Percentiles rank a stretch among this genome's conserved stretches.
These are phyloP conservation scores for Leccinum olivaceopallidum DNA, from an alignment of 768 basidiomycete species.

Conservation along the genomic window DNA sequence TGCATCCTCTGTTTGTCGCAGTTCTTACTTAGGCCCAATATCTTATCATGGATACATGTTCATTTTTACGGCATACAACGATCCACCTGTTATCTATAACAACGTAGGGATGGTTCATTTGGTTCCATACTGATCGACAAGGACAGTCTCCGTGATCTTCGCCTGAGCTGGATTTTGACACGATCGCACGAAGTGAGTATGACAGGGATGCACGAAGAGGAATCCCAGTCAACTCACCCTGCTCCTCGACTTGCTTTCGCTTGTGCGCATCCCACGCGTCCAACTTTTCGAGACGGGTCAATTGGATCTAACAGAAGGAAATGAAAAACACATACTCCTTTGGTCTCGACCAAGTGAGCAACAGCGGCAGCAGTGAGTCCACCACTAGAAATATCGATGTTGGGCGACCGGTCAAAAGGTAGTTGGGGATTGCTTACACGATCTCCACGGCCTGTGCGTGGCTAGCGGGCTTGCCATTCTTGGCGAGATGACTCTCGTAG, in stretches of 20 bases:
- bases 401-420: not conserved
- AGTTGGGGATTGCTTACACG: conserved; percentile 6
- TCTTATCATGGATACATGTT: not conserved
- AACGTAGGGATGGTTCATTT: not conserved
- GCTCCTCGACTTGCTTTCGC: not conserved
- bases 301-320: not conserved
- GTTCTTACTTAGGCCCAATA: not conserved
- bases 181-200: not conserved
- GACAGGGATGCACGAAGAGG: not conserved
- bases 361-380: conserved; percentile 7
- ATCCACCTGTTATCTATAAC: too few relatives aligned
- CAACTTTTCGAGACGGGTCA: not conserved
- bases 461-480: conserved; percentile 18
- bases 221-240: conserved; percentile 1
- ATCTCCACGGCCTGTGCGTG: conserved; percentile 28
- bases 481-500: conserved; percentile 17
- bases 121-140: not conserved
- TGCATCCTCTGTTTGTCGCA: not conserved
- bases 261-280: conserved; percentile 8
- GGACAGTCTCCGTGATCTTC: not conserved
- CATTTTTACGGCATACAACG: conserved; percentile 2
- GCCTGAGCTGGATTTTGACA: not conserved
- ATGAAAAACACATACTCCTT: conserved; percentile 15
- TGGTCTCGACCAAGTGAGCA: conserved; percentile 17
- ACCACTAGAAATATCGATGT: conserved; percentile 11